A percentile compares a stretch with the other conserved stretches of the same genome.
Conservation (phyloP, 371 early-diverging fungal species). For the Actinomortierella ambigua region DNA sequence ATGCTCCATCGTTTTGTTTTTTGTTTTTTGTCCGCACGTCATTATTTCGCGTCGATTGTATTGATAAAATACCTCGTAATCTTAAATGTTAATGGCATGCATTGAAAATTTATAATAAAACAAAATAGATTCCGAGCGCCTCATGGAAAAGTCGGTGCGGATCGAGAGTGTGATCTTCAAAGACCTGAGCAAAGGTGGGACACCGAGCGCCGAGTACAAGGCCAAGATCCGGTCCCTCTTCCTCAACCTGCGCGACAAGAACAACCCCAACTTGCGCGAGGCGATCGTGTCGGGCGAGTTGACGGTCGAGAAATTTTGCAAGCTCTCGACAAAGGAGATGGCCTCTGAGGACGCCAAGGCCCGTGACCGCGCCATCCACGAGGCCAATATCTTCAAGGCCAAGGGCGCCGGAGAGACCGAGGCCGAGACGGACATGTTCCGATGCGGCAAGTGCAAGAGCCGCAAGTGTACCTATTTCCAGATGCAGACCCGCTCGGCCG, state of each 20-base stretch:
- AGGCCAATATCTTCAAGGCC: slow-evolving; percentile 79
- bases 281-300: slow-evolving; percentile 77
- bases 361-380: slow-evolving; percentile 70
- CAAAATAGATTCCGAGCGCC: slow-evolving; percentile 64
- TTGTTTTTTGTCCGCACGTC: not conserved
- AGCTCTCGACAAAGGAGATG: slow-evolving; percentile 86
- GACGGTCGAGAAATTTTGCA: slow-evolving; percentile 66
- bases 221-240: slow-evolving; percentile 80
- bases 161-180: slow-evolving; percentile 74
- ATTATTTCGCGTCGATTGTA: not conserved
- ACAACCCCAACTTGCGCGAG: slow-evolving; percentile 80
- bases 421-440: slow-evolving; percentile 94
- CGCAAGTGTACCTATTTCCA: slow-evolving; percentile 95
- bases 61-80: not conserved
- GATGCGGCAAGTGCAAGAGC: slow-evolving; percentile 92
- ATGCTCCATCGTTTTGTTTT: slow-evolving; percentile 5
- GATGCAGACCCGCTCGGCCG: slow-evolving; percentile 98
- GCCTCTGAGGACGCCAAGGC: slow-evolving; percentile 84
- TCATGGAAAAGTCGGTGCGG: slow-evolving; percentile 63
- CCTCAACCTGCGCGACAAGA: slow-evolving; percentile 82
- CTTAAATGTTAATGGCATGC: not conserved
- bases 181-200: slow-evolving; percentile 56
- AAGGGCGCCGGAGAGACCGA: slow-evolving; percentile 77
- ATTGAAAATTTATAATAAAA: not conserved
- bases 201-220: slow-evolving; percentile 68